A percentile compares a stretch with the other conserved stretches of the same genome.
These are phyloP conservation scores for Bipolaris bicolor DNA, from an alignment of 2,329 filamentous ascomycete species.

Conservation along the genomic window DNA sequence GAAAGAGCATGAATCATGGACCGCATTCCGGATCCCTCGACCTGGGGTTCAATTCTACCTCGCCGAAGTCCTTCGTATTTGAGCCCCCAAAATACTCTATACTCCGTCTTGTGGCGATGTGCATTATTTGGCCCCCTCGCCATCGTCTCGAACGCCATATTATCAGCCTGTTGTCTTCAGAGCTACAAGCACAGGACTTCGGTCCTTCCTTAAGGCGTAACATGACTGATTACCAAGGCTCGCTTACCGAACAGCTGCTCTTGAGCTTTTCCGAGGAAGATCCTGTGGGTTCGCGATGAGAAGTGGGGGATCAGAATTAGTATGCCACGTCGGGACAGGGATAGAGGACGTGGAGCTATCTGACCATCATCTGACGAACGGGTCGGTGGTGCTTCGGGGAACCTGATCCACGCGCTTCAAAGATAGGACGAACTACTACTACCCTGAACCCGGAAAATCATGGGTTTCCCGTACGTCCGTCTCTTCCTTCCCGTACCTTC, in stretches of 20 bases:
- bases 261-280: slow-evolving; percentile 23
- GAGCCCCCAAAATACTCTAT: slow-evolving; percentile 21
- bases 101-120: slow-evolving; percentile 16
- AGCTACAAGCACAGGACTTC: slow-evolving; percentile 20
- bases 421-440: no score
- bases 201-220: slow-evolving; percentile 9
- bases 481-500: no score
- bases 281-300: slow-evolving; percentile 19
- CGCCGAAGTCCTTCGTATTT: slow-evolving; percentile 22
- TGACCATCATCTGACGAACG: neutral
- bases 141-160: slow-evolving; percentile 20
- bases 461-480: no score
- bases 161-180: slow-evolving; percentile 14
- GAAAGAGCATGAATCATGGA: neutral
- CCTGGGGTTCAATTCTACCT: slow-evolving; percentile 18
- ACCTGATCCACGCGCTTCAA: no score
- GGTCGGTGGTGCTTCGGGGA: neutral
- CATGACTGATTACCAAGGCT: slow-evolving; percentile 15
- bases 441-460: no score
- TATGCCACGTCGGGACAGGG: slow-evolving; percentile 25
- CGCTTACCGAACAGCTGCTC: slow-evolving; percentile 7
- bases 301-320: slow-evolving; percentile 22
- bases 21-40: slow-evolving; percentile 22
- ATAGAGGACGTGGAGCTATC: slow-evolving; percentile 13
- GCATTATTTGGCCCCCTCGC: slow-evolving; percentile 21